Evolutionary conservation across 208 protist species (phyloP), one percentile per base, ranked within the genome.

Genomic region (Leishmania martiniquensis): DNA sequence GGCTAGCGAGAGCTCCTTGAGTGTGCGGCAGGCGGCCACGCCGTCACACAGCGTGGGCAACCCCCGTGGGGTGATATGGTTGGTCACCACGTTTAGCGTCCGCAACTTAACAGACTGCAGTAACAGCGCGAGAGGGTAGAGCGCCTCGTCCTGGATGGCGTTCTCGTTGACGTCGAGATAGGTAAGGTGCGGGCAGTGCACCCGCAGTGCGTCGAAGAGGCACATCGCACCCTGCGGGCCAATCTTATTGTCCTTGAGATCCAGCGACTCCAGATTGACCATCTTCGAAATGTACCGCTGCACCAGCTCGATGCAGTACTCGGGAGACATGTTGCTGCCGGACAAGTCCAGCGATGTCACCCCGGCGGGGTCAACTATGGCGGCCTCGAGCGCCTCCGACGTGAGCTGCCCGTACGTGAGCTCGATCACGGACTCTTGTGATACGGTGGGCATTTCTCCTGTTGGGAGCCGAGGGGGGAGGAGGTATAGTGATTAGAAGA

Each of bases 101-200:
- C 81, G 77, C 75, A 97, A 79, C 65, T 85, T 72, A 37, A 34
- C 83, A 12, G 87, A 75, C 71, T 86, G 73, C 13, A 97, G 75
- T 32, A 96, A 75, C 55, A 90, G 66, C 3, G 93, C 90, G 32
- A 96, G 77, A 2, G 80, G 57, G 65, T 90, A 86, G 39, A 96
- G 67, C 32, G 88, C 84, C 67, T 93, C 91, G 75, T 97, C 88
- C 67, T 92, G 87, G 54, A 96, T 94, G 32, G 83, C 83, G 70
- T 97, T 97, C 80, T 97, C 93, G 72, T 90, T 96, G 22, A 97
- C 79, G 66, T 96, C 91, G 25, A 97, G 75, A 80, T 95, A 95
- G 22, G 78, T 77, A 29, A 97, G 73, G 62, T 85, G 80, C 5
- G 81, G 85, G 72, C 91, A 97, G 67, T 86, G 55, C 60, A 85